These are phyloP conservation scores for Rhynchosporium graminicola DNA, from an alignment of 2,329 filamentous ascomycete species.

Conservation along the genomic window DNA sequence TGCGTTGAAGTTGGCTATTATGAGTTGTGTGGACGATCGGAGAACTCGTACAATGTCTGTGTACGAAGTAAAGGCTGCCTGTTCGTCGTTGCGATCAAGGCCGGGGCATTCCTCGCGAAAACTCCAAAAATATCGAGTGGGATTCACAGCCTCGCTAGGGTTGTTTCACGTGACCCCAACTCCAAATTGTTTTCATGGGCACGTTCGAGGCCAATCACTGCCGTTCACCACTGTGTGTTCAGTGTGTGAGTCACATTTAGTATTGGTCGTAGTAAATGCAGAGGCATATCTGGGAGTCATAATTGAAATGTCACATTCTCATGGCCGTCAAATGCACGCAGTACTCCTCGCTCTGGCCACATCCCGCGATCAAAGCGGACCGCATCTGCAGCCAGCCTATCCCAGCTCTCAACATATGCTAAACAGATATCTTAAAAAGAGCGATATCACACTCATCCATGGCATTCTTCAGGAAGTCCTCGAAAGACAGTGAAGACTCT, in stretches of 20 bases:
- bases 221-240: constrained; percentile 4
- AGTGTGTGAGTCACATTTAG: background rate
- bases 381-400: constrained; percentile 12
- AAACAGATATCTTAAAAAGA: constrained; percentile 24
- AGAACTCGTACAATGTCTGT: background rate
- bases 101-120: constrained; percentile 10
- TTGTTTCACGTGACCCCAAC: constrained; percentile 2
- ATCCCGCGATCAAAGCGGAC: constrained; percentile 17
- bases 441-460: constrained; percentile 19
- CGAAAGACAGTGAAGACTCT: background rate
- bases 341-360: constrained; percentile 23
- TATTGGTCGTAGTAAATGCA: constrained; percentile 16
- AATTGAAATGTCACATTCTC: constrained; percentile 20
- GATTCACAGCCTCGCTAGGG: constrained; percentile 16
- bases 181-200: constrained; percentile 2
- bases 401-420: constrained; percentile 23
- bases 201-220: background rate
- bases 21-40: constrained; percentile 1
- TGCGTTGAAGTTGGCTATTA: background rate
- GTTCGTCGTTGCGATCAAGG: constrained; percentile 6
- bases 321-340: background rate
- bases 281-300: constrained; percentile 19
- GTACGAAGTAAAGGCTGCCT: background rate
- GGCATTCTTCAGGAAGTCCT: background rate
- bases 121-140: constrained; percentile 17